A percentile compares a stretch with the other conserved stretches of the same genome.
Conservation (phyloP, 2,329 filamentous ascomycete genomes). For the Neonectria ditissima region DNA sequence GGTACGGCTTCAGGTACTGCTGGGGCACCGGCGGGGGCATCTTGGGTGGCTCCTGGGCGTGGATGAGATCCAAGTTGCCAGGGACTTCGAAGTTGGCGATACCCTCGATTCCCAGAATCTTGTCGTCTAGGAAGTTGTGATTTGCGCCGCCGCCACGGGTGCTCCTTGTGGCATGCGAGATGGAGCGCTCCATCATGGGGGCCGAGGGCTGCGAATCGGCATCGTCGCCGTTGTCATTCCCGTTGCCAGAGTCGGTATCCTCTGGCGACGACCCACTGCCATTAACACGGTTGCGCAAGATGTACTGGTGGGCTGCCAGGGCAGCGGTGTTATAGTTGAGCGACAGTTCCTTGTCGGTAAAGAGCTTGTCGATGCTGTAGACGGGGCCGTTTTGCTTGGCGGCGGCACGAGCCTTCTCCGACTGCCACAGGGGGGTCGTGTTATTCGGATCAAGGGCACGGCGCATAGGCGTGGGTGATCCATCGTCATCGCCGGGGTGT, state of each 20-base stretch:
- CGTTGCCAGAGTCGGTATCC: conserved; percentile 65
- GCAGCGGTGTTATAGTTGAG: conserved; percentile 74
- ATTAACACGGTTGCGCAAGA: conserved; percentile 68
- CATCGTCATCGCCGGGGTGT: conserved; percentile 70
- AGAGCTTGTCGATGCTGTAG: conserved; percentile 77
- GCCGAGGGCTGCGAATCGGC: conserved; percentile 61
- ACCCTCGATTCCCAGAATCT: conserved; percentile 69
- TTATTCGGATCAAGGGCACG: conserved; percentile 67
- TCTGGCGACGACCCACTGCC: conserved; percentile 63
- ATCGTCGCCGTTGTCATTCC: conserved; percentile 63
- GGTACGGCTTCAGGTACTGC: conserved; percentile 70
- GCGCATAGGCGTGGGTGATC: conserved; percentile 70
- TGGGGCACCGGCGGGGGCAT: conserved; percentile 68
- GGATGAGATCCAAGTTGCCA: conserved; percentile 68
- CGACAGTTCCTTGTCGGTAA: conserved; percentile 76
- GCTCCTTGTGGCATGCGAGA: conserved; percentile 73
- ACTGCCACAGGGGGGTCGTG: conserved; percentile 72
- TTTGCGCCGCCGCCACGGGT: conserved; percentile 66
- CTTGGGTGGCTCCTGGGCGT: conserved; percentile 66
- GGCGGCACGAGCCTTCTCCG: conserved; percentile 65
- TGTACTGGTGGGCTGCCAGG: conserved; percentile 70
- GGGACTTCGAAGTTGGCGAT: conserved; percentile 70
- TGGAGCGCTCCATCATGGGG: conserved; percentile 71
- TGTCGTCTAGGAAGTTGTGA: conserved; percentile 69
- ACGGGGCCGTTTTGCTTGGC: conserved; percentile 69